These are phyloP conservation scores for Boletus semigastroideus DNA, from an alignment of 1,284 basidiomycete genomes.

Conservation along the genomic window DNA sequence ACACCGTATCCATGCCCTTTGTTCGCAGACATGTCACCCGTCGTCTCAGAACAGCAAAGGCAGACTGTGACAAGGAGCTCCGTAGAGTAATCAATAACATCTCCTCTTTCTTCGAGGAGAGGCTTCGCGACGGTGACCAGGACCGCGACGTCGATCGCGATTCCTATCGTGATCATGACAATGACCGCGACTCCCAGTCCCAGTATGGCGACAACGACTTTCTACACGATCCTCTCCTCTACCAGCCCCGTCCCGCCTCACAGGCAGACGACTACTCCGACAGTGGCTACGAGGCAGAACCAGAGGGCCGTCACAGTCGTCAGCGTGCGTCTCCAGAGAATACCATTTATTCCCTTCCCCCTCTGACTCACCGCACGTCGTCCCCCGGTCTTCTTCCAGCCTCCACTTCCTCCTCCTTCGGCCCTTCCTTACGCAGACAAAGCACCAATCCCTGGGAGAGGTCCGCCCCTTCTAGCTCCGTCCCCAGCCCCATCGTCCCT, in stretches of 20 bases:
- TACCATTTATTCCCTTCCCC: constrained; percentile 36
- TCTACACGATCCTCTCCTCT: constrained; percentile 59
- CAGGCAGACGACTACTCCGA: constrained; percentile 72
- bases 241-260: constrained; percentile 53
- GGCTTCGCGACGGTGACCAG: constrained; percentile 72
- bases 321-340: constrained; percentile 68
- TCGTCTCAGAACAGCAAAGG: constrained; percentile 91
- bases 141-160: constrained; percentile 63
- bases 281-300: constrained; percentile 76
- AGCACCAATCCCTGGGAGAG: constrained; percentile 65
- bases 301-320: constrained; percentile 67
- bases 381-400: constrained; percentile 57
- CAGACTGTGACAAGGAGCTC: constrained; percentile 94
- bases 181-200: constrained; percentile 50
- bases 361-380: constrained; percentile 56
- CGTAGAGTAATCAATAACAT: constrained; percentile 90
- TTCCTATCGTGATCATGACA: constrained; percentile 47
- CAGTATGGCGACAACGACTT: constrained; percentile 53
- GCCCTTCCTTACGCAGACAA: constrained; percentile 69
- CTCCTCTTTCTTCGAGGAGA: constrained; percentile 91
- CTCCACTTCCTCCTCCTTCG: constrained; percentile 54
- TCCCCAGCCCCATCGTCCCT: constrained; percentile 49
- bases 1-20: constrained; percentile 85
- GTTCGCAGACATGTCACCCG: constrained; percentile 93
- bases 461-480: constrained; percentile 47